These are phyloP conservation scores for Coemansia sp. DNA, from an alignment of 192 early-diverging fungal species.

Conservation along the genomic window DNA sequence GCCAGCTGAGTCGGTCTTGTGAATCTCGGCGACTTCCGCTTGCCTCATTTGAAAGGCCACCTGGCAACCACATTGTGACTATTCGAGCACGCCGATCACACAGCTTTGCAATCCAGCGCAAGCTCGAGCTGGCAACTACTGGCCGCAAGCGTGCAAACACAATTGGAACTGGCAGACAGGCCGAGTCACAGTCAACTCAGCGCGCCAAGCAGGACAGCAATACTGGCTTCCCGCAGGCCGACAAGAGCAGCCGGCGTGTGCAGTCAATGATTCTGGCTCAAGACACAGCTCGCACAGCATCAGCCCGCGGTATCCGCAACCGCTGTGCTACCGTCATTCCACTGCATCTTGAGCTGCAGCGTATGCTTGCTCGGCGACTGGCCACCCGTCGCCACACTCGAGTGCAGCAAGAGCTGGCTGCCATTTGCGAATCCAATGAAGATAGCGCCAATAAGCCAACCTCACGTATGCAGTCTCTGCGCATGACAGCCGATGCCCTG, in stretches of 20 bases:
- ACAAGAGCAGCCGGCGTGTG: slow-evolving; percentile 30
- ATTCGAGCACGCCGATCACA: slow-evolving; percentile 41
- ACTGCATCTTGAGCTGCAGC: slow-evolving; percentile 40
- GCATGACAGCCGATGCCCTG: slow-evolving; percentile 3
- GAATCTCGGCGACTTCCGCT: background rate
- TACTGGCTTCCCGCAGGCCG: slow-evolving; percentile 16
- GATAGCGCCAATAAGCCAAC: background rate
- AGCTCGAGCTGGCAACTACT: slow-evolving; percentile 22
- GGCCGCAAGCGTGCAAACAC: slow-evolving; percentile 48
- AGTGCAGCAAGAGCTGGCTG: background rate
- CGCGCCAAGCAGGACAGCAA: background rate
- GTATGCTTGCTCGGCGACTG: slow-evolving; percentile 16
- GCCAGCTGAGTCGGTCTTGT: background rate
- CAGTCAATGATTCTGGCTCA: slow-evolving; percentile 31
- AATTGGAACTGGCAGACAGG: slow-evolving; percentile 37
- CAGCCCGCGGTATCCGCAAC: slow-evolving; percentile 1
- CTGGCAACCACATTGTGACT: slow-evolving; percentile 19
- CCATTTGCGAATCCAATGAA: background rate
- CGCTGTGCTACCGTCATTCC: slow-evolving; percentile 42
- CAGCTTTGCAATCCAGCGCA: slow-evolving; percentile 41
- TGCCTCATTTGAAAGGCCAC: background rate
- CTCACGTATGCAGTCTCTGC: background rate
- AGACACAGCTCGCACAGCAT: background rate
- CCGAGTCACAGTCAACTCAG: slow-evolving; percentile 7
- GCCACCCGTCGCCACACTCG: slow-evolving; percentile 1